Evolutionary conservation across 192 early-diverging fungal genomes (phyloP).

Genomic region (Umbelopsis sp.): DNA sequence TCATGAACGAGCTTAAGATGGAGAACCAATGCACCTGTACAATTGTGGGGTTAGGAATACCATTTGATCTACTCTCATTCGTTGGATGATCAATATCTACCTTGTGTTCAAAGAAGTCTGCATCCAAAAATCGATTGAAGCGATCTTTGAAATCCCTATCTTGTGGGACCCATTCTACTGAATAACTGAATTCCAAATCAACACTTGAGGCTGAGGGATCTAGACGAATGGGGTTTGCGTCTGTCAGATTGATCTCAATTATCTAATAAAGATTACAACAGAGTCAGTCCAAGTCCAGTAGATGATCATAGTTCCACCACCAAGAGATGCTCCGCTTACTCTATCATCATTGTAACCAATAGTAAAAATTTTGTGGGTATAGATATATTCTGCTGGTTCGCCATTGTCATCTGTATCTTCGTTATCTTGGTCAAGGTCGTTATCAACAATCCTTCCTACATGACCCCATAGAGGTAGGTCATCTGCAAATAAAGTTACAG

Average conservation of each 20-base stretch:
- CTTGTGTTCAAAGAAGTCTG: constrained; percentile 82
- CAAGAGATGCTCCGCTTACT: constrained; percentile 32
- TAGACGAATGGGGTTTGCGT: constrained; percentile 37
- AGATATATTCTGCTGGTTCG: constrained; percentile 44
- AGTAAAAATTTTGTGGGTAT: constrained; percentile 62
- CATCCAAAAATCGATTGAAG: constrained; percentile 67
- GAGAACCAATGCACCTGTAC: constrained; percentile 81
- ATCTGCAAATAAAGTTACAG: constrained; percentile 36
- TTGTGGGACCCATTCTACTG: constrained; percentile 64
- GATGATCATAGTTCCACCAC: neutral
- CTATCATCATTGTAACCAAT: constrained; percentile 64
- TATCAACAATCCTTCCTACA: constrained; percentile 48
- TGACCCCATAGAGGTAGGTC: constrained; percentile 59
- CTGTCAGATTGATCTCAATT: constrained; percentile 50
- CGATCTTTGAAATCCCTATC: constrained; percentile 57
- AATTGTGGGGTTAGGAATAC: neutral
- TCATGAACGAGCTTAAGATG: constrained; percentile 81
- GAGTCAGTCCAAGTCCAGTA: neutral
- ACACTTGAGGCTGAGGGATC: constrained; percentile 22
- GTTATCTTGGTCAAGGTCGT: neutral
- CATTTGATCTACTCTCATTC: neutral
- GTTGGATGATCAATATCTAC: constrained; percentile 33
- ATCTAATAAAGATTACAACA: constrained; percentile 37
- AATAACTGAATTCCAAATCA: constrained; percentile 69
- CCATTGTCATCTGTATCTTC: neutral